Conservation (phyloP, 2,329 filamentous ascomycete species). For the Thielaviopsis ethacetica region DNA sequence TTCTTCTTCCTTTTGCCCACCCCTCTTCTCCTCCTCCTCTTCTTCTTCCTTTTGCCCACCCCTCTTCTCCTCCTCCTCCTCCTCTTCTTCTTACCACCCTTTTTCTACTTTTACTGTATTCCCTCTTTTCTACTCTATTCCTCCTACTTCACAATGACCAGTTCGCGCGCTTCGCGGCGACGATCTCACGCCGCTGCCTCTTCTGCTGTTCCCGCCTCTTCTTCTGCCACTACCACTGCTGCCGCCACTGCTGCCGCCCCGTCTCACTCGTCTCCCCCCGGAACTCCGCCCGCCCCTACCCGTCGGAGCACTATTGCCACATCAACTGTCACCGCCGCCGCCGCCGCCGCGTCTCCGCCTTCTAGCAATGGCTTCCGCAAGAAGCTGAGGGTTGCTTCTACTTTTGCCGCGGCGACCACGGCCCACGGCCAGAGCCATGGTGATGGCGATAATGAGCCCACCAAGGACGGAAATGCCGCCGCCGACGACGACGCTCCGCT, state of each 20-base stretch:
- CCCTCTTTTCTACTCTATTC: not conserved
- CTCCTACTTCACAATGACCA: not conserved
- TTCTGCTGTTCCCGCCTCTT: not conserved
- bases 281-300: not conserved
- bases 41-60: not conserved
- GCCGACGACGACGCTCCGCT: not conserved
- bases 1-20: not conserved
- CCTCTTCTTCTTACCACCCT: constrained; percentile 2
- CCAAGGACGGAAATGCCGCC: not conserved
- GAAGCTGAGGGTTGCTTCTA: not conserved
- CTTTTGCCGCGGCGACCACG: too few species aligned
- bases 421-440: not conserved
- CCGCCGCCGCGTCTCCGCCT: not conserved
- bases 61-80: not conserved
- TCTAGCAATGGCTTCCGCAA: not conserved
- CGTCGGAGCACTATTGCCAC: not conserved
- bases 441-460: not conserved
- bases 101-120: not conserved
- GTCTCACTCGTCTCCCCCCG: not conserved
- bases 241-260: not conserved
- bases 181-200: not conserved
- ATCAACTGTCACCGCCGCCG: not conserved
- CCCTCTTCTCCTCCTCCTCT: not conserved
- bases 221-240: not conserved
- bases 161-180: not conserved